Evolutionary conservation across 208 protist genomes (phyloP), one percentile per base, ranked within the genome.

Genomic region (Trypanosoma brucei): DNA sequence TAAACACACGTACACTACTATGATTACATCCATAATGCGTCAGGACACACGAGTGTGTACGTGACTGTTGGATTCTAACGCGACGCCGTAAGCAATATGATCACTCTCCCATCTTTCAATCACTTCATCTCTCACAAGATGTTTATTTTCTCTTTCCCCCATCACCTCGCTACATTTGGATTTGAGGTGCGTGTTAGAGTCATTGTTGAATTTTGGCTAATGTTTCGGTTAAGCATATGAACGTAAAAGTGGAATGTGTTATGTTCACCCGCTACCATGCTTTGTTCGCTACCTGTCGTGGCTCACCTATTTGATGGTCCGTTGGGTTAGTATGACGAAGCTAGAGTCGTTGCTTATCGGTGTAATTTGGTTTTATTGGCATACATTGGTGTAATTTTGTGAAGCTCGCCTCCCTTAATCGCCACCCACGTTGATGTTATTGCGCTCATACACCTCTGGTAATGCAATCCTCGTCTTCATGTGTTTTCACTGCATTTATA

Each of bases 71-170:
- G 65, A 75, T 72, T 70, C 48, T 58, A 70, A 75, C 71, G 76
- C 71, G 64, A 72, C 46, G 71, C 76, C 68, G 76, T 75, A 82
- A 75, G 76, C 72, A 75, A 68, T 59, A 78, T 78, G 76, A 78
- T 4, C 40, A 48, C 38, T 34, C 34, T 54, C 49, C 36, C 35
- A 33, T 42, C 37, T 33, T 30, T 14, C 35, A 14, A 3, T 4
- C 49, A 31, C 59, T 13, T 42, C 22, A 2, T 55, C 42, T 44
- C 46, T 55, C 37, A 30, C 30, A 3, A 6, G 40, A 38, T 42
- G 45, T 13, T 5, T 52, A 64, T 76, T 62, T 76, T 70, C 70
- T 64, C 70, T 64, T 58, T 46, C 58, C 46, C 52, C 39, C 53
- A 50, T 22, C 48, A 22, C 37, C 30, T 35, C 70, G 64, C 57